Conservation (phyloP, 2,329 filamentous ascomycete genomes). For the Penicillium sp. region DNA sequence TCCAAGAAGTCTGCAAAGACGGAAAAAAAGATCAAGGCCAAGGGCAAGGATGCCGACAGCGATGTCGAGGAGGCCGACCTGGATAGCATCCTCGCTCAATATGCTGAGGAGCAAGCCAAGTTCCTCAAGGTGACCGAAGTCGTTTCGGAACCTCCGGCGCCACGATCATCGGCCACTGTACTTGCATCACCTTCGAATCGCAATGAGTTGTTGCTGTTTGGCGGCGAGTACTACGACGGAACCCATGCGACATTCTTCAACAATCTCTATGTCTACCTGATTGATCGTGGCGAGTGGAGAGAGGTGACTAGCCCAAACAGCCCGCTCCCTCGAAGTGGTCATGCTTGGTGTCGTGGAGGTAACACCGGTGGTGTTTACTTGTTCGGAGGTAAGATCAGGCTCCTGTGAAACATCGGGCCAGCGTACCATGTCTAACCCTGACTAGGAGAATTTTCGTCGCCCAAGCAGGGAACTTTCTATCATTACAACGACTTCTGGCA, state of each 20-base stretch:
- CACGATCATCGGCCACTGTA: conserved; percentile 79
- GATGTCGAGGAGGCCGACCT: conserved; percentile 92
- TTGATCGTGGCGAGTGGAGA: conserved; percentile 87
- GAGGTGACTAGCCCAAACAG: conserved; percentile 88
- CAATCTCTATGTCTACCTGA: conserved; percentile 70
- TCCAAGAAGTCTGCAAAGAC: conserved; percentile 76
- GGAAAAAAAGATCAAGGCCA: conserved; percentile 79
- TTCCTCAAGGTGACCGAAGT: conserved; percentile 93
- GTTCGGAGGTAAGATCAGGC: conserved; percentile 68
- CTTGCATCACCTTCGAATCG: conserved; percentile 83
- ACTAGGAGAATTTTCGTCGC: conserved; percentile 83
- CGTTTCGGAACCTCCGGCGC: conserved; percentile 71
- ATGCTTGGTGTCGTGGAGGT: conserved; percentile 90
- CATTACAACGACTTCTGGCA: conserved; percentile 99
- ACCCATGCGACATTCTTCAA: conserved; percentile 75
- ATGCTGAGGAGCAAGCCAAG: conserved; percentile 88
- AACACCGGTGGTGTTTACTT: conserved; percentile 86
- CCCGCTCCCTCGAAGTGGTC: conserved; percentile 85
- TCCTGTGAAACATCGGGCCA: neutral
- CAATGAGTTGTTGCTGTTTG: conserved; percentile 89
- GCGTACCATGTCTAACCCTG: conserved; percentile 7
- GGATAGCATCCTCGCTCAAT: conserved; percentile 90
- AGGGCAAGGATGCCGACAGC: conserved; percentile 72
- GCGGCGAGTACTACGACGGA: conserved; percentile 95
- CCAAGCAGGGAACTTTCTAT: conserved; percentile 97